Evolutionary conservation across 805 yeast species (phyloP), one percentile per base, ranked within the genome.

Genomic region (Osmozyma mogii): DNA sequence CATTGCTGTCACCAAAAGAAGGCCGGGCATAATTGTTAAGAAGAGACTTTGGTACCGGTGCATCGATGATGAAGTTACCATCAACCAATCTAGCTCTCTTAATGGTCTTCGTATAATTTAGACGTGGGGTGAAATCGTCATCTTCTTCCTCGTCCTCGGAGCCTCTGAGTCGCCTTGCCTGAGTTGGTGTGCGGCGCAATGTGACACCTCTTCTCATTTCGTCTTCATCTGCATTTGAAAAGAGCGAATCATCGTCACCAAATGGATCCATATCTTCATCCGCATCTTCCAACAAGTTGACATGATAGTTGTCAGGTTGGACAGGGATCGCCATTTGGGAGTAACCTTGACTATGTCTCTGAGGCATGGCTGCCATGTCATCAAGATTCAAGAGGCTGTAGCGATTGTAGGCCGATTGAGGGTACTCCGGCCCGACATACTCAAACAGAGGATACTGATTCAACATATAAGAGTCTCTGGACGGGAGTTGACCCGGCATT

Each of bases 61-160:
- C 61, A 37, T 64, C 70, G 28, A 64, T 58, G 8, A 62, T 56
- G 35, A 63, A 64, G 43, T 64, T 61, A 14, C 70, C 70, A 37
- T 72, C 68, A 50, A 72, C 75, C 52, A 77, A 61, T 27, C 66
- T 50, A 21, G 78, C 79, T 28, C 68, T 60, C 32, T 54, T 59
- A 37, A 64, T 51, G 13, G 68, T 58, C 34, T 53, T 52, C 14
- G 66, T 58, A 39, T 64, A 64, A 36, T 55, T 56, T 30, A 64
- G 51, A 12, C 58, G 48, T 0, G 70, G 70, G 22, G 52, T 48
- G 44, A 53, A 61, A 37, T 58, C 58, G 29, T 56, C 64, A 11
- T 54, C 62, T 27, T 56, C 65, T 9, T 39, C 48, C 21, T 35
- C 29, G 26, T 31, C 43, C 15, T 34, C 43, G 31, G 25, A 20